Conservation (phyloP, 2,329 filamentous ascomycete species). For the Colletotrichum sp. region DNA sequence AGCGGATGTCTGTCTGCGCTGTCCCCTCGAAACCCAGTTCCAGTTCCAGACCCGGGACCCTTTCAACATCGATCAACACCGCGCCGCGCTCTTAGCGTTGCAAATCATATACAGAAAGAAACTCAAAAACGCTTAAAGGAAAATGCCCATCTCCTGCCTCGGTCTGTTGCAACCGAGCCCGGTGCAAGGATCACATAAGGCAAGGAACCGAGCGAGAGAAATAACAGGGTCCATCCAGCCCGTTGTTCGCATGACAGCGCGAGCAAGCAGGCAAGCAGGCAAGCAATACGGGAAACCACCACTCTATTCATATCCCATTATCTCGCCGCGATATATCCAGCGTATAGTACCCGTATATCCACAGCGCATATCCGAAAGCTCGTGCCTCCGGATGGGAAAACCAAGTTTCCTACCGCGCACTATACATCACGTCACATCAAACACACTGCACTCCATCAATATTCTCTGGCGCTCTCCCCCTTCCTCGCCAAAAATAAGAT, state of each 20-base stretch:
- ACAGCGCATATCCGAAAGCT: neutral
- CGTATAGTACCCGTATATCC: neutral
- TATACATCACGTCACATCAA: neutral
- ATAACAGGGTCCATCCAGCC: neutral
- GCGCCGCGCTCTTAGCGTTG: neutral
- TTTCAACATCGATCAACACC: neutral
- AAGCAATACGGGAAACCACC: neutral
- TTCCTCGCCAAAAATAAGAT: neutral
- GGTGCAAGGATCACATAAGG: neutral
- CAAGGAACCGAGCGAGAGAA: neutral
- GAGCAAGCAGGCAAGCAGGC: neutral
- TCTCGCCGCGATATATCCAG: neutral
- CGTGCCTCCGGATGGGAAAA: neutral
- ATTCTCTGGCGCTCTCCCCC: neutral
- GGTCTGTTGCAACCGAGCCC: constrained; percentile 9
- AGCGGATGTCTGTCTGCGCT: neutral
- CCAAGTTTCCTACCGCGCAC: neutral
- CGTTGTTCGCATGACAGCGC: neutral
- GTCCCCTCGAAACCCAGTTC: neutral
- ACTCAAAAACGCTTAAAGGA: neutral
- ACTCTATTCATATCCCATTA: neutral
- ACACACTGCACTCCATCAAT: neutral
- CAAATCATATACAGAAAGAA: neutral
- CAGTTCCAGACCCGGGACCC: neutral
- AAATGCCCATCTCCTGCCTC: neutral